phyloP scores from a whole-genome alignment of 2,329 filamentous ascomycete genomes.

The Xylariomycetidae sp. region DNA sequence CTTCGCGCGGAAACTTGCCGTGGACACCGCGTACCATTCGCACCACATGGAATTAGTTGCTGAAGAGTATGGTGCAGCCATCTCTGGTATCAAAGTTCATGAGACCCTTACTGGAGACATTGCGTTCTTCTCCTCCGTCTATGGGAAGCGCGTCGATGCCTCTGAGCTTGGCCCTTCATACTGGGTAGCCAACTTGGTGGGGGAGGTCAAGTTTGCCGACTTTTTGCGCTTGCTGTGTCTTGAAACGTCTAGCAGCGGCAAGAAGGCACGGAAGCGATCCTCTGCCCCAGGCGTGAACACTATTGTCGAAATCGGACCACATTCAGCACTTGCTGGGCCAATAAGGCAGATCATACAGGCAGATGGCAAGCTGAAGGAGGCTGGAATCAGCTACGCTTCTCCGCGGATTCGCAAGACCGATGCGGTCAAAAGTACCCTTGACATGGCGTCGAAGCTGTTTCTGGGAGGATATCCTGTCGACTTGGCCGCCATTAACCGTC shows the following conservation, averaged over 20 bases:
- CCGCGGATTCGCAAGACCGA: no score
- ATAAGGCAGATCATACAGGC: constrained; percentile 12
- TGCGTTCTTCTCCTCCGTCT: constrained; percentile 11
- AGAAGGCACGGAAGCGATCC: no score
- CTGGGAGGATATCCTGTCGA: no score
- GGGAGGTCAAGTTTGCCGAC: constrained; percentile 22
- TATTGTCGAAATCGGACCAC: constrained; percentile 7
- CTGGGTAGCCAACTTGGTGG: constrained; percentile 27
- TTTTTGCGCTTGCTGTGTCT: no score
- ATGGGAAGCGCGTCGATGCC: no score
- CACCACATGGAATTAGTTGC: constrained; percentile 8
- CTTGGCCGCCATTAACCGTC: no score
- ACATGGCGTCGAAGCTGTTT: no score
- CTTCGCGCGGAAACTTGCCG: constrained; percentile 18
- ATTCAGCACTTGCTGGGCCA: constrained; percentile 5
- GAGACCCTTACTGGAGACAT: no score
- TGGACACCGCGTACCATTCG: constrained; percentile 20
- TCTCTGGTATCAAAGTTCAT: constrained; percentile 6
- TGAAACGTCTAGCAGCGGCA: not conserved
- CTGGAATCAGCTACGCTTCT: no score
- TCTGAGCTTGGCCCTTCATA: constrained; percentile 15
- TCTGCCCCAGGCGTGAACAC: no score
- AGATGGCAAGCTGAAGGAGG: no score
- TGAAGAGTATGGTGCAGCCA: constrained; percentile 7
- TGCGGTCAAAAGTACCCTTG: no score